Evolutionary conservation across 2,329 filamentous ascomycete genomes (phyloP), one percentile per base, ranked within the genome.

Genomic region (Nemania sp.): DNA sequence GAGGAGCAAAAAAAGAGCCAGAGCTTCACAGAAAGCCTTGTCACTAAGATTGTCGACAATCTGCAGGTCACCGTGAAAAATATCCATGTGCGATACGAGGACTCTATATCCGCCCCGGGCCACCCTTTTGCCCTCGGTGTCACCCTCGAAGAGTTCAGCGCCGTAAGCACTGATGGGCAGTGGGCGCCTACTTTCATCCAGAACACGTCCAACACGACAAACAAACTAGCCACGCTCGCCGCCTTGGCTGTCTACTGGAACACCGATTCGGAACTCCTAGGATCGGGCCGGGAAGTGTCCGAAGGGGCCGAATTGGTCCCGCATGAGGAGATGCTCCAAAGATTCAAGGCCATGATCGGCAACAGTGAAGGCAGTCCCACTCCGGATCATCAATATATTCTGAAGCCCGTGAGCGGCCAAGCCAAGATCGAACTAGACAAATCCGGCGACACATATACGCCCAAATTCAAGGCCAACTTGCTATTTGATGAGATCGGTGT

Each of bases 1-100:
- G 96, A 99, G 79, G 96, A 99, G 79, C 93, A 98, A 80, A 92
- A 97, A 80, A 97, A 97, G 82, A 98, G 93, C 79, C 95, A 99
- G 84, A 98, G 93, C 80, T 99, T 99, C 77, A 98, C 94, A 3
- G 91, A 97, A 74, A 98, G 94, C 79, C 82, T 99, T 73, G 90
- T 95, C 55, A 97, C 95, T 43, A 97, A 97, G 74, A 97, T 99
- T 77, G 93, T 98, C 77, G 96, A 99, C 85, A 99, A 99, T 77
- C 86, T 99, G 47, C 96, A 99, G 80, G 93, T 99, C 74, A 96
- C 92, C 26, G 90, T 99, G 80, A 98, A 97, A 85, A 99, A 98
- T 79, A 97, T 99, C 68, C 96, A 99, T 79, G 89, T 99, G 71
- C 93, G 96, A 74, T 99, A 99, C 81, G 96, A 99, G 81, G 96